A percentile compares a stretch with the other conserved stretches of the same genome.
Evolutionary conservation across 2,329 filamentous ascomycete species (phyloP).

Genomic region (Rhynchosporium secalis): DNA sequence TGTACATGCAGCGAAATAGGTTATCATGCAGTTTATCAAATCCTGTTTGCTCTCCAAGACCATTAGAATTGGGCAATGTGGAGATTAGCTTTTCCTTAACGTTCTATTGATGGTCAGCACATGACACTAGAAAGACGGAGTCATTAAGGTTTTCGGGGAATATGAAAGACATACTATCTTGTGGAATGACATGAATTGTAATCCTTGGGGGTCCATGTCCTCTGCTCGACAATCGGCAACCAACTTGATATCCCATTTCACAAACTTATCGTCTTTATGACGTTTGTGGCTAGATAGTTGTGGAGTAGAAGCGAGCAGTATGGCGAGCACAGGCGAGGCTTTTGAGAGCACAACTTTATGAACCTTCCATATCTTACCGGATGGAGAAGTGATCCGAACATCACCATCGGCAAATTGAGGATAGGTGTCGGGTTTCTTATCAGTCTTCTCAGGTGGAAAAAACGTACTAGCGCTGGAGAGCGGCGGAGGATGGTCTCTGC

Average conservation of each 20-base stretch:
- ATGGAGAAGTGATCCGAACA: conserved; percentile 32
- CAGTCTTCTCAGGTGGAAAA: not conserved
- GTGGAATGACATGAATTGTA: conserved; percentile 30
- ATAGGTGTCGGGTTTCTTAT: not conserved
- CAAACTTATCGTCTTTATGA: conserved; percentile 20
- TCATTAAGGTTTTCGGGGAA: not conserved
- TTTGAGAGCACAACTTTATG: conserved; percentile 28
- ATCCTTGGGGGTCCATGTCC: conserved; percentile 21
- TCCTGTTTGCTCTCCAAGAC: conserved; percentile 16
- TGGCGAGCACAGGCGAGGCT: conserved; percentile 23
- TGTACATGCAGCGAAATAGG: conserved; percentile 34
- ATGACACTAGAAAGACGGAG: too few species aligned
- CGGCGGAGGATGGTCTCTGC: not conserved
- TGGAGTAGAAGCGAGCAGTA: conserved; percentile 17
- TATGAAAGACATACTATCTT: conserved; percentile 29
- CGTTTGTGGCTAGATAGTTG: conserved; percentile 25
- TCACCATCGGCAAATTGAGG: conserved; percentile 32
- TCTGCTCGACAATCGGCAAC: conserved; percentile 11
- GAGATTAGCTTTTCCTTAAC: not conserved
- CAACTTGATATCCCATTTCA: conserved; percentile 34
- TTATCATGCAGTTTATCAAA: conserved; percentile 36
- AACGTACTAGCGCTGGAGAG: not conserved
- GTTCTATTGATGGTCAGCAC: not conserved
- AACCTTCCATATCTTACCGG: conserved; percentile 34
- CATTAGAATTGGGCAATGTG: conserved; percentile 18